phyloP scores from a whole-genome alignment of 148 eudicot genomes.

The Vaccinium vitisidaea region DNA sequence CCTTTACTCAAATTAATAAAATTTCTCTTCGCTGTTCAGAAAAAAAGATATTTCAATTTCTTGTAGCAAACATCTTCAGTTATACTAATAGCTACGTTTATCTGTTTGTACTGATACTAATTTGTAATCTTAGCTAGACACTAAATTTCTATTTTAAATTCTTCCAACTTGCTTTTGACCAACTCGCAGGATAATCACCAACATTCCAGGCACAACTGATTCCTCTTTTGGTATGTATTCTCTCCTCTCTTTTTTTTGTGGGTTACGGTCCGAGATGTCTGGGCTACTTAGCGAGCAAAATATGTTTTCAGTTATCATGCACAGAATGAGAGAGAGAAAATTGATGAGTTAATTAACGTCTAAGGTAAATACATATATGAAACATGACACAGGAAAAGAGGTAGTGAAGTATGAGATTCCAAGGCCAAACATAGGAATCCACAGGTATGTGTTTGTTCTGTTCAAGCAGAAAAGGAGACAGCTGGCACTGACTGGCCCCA shows the following conservation, averaged over 20 bases:
- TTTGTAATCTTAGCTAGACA: no score
- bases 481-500: constrained; percentile 26
- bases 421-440: constrained; percentile 89
- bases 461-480: constrained; percentile 71
- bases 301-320: no score
- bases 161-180: neutral
- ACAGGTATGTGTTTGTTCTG: constrained; percentile 78
- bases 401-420: constrained; percentile 49
- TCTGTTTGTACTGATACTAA: no score
- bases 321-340: neutral
- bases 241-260: neutral
- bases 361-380: no score
- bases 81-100: no score
- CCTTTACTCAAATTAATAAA: no score
- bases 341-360: neutral
- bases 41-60: no score
- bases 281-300: no score
- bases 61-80: no score
- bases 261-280: neutral
- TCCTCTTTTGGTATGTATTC: constrained; percentile 63
- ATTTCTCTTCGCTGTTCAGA: no score
- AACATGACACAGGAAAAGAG: constrained; percentile 55
- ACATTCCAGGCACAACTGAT: constrained; percentile 92
- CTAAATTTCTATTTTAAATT: no score
- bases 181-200: constrained; percentile 71